phyloP scores from a whole-genome alignment of 345 rosid species.

The Geranium rotundifolium region DNA sequence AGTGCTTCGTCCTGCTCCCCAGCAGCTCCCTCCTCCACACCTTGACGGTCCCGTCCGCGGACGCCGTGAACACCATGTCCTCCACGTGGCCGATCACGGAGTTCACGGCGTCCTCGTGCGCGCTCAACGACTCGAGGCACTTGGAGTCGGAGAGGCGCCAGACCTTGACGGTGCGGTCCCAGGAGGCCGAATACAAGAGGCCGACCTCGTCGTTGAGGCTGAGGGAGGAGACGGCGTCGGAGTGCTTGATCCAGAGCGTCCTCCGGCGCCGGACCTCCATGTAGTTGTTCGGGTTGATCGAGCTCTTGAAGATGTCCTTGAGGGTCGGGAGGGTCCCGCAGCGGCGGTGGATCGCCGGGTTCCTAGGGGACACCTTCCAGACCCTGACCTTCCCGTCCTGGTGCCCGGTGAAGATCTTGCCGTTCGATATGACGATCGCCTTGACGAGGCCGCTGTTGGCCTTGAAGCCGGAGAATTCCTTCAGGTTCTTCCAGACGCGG shows the following conservation, averaged over 20 bases:
- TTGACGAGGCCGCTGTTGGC: constrained; percentile 91
- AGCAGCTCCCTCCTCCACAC: constrained; percentile 62
- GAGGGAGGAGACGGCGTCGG: constrained; percentile 77
- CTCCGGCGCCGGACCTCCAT: constrained; percentile 62
- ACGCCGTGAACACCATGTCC: constrained; percentile 66
- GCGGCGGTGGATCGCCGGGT: constrained; percentile 53
- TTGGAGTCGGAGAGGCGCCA: constrained; percentile 86
- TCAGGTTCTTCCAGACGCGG: constrained; percentile 87
- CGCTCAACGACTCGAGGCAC: constrained; percentile 67
- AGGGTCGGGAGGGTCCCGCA: constrained; percentile 75
- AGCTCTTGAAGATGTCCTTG: constrained; percentile 78
- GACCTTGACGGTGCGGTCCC: constrained; percentile 87
- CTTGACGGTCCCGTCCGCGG: constrained; percentile 89
- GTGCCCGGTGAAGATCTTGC: constrained; percentile 83
- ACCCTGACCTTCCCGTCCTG: constrained; percentile 91
- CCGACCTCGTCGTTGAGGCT: constrained; percentile 58
- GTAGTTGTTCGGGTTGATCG: constrained; percentile 75
- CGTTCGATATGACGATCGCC: constrained; percentile 67
- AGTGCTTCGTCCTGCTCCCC: constrained; percentile 50
- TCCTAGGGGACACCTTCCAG: constrained; percentile 68
- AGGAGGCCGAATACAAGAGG: constrained; percentile 73
- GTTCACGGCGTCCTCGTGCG: constrained; percentile 92
- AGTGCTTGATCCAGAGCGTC: constrained; percentile 88
- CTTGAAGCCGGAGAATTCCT: constrained; percentile 80
- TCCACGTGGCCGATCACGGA: constrained; percentile 40